Evolutionary conservation across 371 early-diverging fungal genomes (phyloP), one percentile per base, ranked within the genome.

Genomic region (Mucor racemosus): DNA sequence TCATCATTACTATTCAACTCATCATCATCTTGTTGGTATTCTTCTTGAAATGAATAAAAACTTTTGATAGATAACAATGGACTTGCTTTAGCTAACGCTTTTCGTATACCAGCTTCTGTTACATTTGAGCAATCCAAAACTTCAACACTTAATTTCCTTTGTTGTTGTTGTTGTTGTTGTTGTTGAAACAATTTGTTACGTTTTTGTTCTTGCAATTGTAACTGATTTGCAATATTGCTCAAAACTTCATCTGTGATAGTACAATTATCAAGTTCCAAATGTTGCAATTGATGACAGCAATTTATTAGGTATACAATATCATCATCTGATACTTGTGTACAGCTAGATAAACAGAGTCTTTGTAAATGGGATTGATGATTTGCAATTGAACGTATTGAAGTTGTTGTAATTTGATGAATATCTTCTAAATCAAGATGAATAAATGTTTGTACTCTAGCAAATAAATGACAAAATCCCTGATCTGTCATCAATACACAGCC

Each of bases 361-460:
- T 71, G 67, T 9, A 87, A 67, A 9, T 66, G 55, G 10, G 76
- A 66, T 42, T 81, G 78, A 40, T 77, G 64, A 10, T 69, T 73
- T 1, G 86, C 82, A 6, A 88, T 69, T 0, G 81, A 73, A 8
- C 74, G 77, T n/a, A 86, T 69, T 1, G 88, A 81, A 10, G 58
- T 58, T 19, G 77, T 81, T 3, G 88, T 86, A 26, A 88, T 74
- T 4, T 77, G 78, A 5, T 62, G 74, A 7, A 84, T 66, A 17
- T 85, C 86, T 41, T 88, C 88, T n/a, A 88, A 77, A 65, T 88
- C 88, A 17, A 88, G 58, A 60, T 76, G 64, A 0, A 72, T 66
- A 14, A 88, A 71, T 4, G 66, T 70, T 0, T 69, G 65, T 39
- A 85, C 64, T 4, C 81, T 72, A 40, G 82, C 81, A 5, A 79